Conservation (phyloP, 73 alveolate species). For the Stentor roeselii region DNA sequence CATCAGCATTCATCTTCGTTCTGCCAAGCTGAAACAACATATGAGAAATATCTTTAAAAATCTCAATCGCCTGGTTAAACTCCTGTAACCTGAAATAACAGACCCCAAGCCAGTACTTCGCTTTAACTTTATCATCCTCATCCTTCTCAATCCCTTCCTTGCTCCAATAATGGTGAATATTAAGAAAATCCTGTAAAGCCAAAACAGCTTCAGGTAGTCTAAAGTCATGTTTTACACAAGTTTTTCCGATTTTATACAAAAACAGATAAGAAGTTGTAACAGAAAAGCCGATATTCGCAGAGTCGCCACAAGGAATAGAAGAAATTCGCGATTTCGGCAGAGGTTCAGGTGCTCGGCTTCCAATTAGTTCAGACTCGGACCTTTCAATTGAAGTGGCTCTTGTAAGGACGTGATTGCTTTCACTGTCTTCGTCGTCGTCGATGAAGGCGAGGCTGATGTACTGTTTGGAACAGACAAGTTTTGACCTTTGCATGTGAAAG, state of each 20-base stretch:
- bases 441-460: not conserved
- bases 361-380: not conserved
- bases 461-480: not conserved
- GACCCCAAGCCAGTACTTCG: conserved; percentile 11
- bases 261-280: not conserved
- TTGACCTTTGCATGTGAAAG: not conserved
- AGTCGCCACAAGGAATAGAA: conserved; percentile 1
- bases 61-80: not conserved
- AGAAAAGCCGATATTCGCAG: conserved; percentile 12
- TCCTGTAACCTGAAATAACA: not conserved
- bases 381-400: not conserved
- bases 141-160: conserved; percentile 7
- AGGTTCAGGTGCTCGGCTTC: not conserved
- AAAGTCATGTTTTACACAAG: not conserved
- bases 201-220: not conserved
- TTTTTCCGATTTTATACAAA: conserved; percentile 20
- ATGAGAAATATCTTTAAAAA: not conserved
- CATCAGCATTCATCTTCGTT: not conserved
- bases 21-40: conserved; percentile 21
- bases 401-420: not conserved
- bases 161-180: conserved; percentile 16
- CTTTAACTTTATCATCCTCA: conserved; percentile 15
- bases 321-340: not conserved
- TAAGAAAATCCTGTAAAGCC: conserved; percentile 19
- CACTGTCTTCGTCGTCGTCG: not conserved